Base-by-base conservation (phyloP, 148 eudicot species). In the Diospyros kaki region DNA sequence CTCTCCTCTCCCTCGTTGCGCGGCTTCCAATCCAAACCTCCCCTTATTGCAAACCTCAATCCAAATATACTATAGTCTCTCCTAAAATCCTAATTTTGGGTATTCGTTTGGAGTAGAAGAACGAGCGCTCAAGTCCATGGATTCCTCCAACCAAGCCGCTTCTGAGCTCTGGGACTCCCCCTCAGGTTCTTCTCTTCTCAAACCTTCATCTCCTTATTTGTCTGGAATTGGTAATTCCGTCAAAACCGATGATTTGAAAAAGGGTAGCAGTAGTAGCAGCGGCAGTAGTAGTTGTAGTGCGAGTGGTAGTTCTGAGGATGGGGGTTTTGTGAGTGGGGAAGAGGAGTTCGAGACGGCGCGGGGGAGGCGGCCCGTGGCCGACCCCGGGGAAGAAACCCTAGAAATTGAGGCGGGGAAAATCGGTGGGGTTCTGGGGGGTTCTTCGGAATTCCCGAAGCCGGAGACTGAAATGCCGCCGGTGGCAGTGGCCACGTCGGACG, bases 301-400 rank as follows among this genome's bases (percentile, higher is more conserved):
- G 15, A 40, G 52, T 64, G 48, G 67, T 59, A 41, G 75, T 59
- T 71, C 60, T 18, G 86, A 84, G 9, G 87, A 81, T 56, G 88
- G 73, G 66, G 86, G 82, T 67, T 88, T 81, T 73, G 76, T 77
- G 75, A 86, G 88, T 72, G 90, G 89, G 44, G 80, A 81, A 17
- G 92, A 84, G 75, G 88, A 80, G 63, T 85, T 86, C 54, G 89
- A 81, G 44, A 54, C 73, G 48, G 78, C 78, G 61, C 40, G 64
- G 69, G 83, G 80, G 61, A 77, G 58, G 82, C 80, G 68, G 11
- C 41, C 68, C 76, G 9, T 68, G 63, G 77, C 15, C 40, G 81
- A 60, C 77, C 68, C 79, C 52, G 87, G 68, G 74, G 79, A 73
- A 17, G 75, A 75, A 75, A 72, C 69, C 39, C 48, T 71, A 40